Evolutionary conservation across 208 protist genomes (phyloP).

Genomic region (Trypanosoma lewisi): DNA sequence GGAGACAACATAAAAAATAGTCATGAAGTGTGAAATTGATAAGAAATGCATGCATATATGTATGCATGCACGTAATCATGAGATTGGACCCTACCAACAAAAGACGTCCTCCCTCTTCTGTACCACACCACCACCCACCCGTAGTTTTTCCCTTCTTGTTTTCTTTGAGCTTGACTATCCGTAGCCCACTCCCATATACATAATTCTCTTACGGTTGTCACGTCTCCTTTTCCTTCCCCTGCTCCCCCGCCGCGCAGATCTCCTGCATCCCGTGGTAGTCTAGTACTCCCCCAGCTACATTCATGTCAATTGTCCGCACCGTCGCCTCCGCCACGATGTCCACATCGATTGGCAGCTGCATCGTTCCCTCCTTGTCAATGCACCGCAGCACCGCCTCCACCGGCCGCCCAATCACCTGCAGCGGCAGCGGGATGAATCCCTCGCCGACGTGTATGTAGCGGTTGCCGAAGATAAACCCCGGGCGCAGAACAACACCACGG

Average conservation of each 20-base stretch:
- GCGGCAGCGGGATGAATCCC: slow-evolving; percentile 52
- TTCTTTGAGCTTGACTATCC: too few species aligned
- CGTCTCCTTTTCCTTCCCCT: not conserved
- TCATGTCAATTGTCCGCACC: slow-evolving; percentile 56
- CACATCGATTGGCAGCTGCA: slow-evolving; percentile 68
- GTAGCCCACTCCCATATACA: too few species aligned
- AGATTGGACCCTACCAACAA: too few species aligned
- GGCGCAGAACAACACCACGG: slow-evolving; percentile 59
- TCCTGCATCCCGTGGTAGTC: slow-evolving; percentile 70
- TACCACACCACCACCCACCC: too few species aligned
- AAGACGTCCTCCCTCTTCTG: too few species aligned
- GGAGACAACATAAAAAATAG: too few species aligned
- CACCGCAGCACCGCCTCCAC: slow-evolving; percentile 51
- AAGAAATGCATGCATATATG: too few species aligned
- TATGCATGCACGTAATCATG: not conserved
- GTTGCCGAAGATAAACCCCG: slow-evolving; percentile 80
- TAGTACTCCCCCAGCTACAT: slow-evolving; percentile 32
- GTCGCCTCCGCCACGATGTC: slow-evolving; percentile 68
- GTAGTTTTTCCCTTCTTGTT: too few species aligned
- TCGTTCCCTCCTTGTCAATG: slow-evolving; percentile 27
- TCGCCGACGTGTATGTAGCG: slow-evolving; percentile 42
- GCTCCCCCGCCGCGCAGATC: slow-evolving; percentile 28
- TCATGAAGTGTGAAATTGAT: too few species aligned
- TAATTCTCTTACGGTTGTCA: slow-evolving; percentile 10
- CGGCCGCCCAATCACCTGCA: slow-evolving; percentile 57